Conservation (phyloP, 2,329 filamentous ascomycete genomes). For the Fusarium sp. region DNA sequence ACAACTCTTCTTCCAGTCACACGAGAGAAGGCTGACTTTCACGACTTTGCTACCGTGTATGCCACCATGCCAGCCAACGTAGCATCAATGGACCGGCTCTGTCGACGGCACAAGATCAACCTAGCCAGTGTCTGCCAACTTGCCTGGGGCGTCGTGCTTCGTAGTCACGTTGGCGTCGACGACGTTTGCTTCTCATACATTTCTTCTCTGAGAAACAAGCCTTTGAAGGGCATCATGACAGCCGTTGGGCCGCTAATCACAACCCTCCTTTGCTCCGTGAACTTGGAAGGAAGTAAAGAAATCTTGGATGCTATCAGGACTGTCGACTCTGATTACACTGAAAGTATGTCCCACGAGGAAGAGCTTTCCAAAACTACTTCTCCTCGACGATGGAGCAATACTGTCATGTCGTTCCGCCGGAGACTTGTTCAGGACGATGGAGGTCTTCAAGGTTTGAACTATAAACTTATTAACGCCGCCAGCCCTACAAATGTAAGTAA, state of each 20-base stretch:
- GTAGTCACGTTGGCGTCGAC: constrained; percentile 3
- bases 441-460: background rate
- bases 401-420: background rate
- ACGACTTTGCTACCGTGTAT: background rate
- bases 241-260: background rate
- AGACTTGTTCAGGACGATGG: background rate
- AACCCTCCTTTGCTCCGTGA: background rate
- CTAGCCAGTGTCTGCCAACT: constrained; percentile 4
- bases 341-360: background rate
- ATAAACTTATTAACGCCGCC: background rate
- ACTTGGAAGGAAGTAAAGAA: background rate
- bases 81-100: constrained; percentile 2
- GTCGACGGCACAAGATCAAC: background rate
- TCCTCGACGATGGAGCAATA: background rate
- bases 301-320: background rate
- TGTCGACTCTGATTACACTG: background rate
- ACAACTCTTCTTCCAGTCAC: background rate
- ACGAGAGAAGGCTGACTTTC: background rate
- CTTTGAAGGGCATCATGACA: background rate
- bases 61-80: background rate
- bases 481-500: background rate
- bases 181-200: background rate
- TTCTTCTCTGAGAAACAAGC: background rate
- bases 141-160: constrained; percentile 5
- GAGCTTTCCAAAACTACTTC: background rate